Evolutionary conservation across 257 asterid genomes (phyloP), one percentile per base, ranked within the genome.

Genomic region (Gardenia jasminoides): DNA sequence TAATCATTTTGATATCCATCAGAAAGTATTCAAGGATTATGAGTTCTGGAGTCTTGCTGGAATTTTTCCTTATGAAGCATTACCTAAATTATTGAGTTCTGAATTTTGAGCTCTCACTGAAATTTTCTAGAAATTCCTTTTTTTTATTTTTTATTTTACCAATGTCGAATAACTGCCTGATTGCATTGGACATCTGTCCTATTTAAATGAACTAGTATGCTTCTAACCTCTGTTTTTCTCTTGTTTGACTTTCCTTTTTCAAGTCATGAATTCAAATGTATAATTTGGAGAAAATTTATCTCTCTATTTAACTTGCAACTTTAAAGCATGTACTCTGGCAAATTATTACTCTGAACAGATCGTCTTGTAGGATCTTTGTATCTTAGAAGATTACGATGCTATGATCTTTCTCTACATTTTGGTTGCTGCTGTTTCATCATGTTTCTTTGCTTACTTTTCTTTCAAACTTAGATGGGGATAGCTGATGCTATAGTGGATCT

Each of bases 401-500:
- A 48, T 50, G 9, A 73, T 7, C 6, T 19, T 16, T 48, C 56
- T 44, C 50, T 28, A 48, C 28, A 28, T 36, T 44, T 28, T 19
- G 30, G 46, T 36, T 17, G 33, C 44, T 79, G 54, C 1, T 43
- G 31, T 26, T 65, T 65, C 59, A 41, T 39, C 24, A 33, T 15
- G 28, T 74, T 74, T 54, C 47, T 54, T 1, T 70, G 62, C 68
- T 72, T 47, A 66, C 24, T 76, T 80, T 82, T 72, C 41, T 76
- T 75, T 67, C 71, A 81, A 44, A 76, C 66, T 50, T 24, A 94
- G 99, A 96, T 96, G 99, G 99, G 99, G 75, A 96, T 90, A 83
- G 98, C 99, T 69, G 99, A 96, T 86, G 99, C 98, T 68, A 96
- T 96, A 67, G 96, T 96, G 82, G 99, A 96, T 82, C 99, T 96